A percentile compares a stretch with the other conserved stretches of the same genome.
These are phyloP conservation scores for Camellia japonica DNA, from an alignment of 148 eudicot species.

Conservation along the genomic window DNA sequence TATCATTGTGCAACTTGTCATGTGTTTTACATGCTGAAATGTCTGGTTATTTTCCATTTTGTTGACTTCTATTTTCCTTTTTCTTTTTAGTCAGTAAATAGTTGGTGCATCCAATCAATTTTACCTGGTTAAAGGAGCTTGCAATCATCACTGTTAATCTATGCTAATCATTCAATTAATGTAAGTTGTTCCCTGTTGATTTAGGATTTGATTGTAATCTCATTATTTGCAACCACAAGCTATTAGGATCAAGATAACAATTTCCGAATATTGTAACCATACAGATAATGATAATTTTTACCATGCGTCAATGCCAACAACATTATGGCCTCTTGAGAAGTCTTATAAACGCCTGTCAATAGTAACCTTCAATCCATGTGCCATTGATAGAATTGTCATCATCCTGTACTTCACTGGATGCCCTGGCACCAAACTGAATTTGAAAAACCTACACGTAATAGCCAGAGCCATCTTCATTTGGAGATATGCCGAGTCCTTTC, in stretches of 20 bases:
- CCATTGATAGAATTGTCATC: slow-evolving; percentile 96
- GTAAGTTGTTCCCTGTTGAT: not conserved
- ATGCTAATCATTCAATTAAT: not conserved
- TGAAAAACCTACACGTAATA: slow-evolving; percentile 71
- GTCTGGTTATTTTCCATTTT: not conserved
- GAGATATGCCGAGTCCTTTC: slow-evolving; percentile 92
- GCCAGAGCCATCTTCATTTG: slow-evolving; percentile 96
- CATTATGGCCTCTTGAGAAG: not conserved
- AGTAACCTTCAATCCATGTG: slow-evolving; percentile 65
- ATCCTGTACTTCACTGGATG: slow-evolving; percentile 78
- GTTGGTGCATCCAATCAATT: no score
- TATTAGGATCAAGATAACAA: not conserved
- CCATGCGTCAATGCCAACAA: not conserved
- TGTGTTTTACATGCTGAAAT: not conserved
- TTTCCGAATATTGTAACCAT: not conserved
- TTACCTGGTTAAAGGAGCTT: slow-evolving; percentile 9
- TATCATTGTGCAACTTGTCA: not conserved
- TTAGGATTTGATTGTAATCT: slow-evolving; percentile 1
- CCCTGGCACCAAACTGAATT: slow-evolving; percentile 62
- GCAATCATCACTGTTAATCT: not conserved
- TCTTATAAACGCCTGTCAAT: slow-evolving; percentile 40
- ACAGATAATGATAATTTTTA: not conserved
- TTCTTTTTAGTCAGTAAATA: not conserved
- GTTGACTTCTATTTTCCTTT: not conserved
- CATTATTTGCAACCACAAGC: not conserved